Evolutionary conservation across 495 filamentous ascomycete genomes (phyloP), one percentile per base, ranked within the genome.

Genomic region (Ramalina intermedia): DNA sequence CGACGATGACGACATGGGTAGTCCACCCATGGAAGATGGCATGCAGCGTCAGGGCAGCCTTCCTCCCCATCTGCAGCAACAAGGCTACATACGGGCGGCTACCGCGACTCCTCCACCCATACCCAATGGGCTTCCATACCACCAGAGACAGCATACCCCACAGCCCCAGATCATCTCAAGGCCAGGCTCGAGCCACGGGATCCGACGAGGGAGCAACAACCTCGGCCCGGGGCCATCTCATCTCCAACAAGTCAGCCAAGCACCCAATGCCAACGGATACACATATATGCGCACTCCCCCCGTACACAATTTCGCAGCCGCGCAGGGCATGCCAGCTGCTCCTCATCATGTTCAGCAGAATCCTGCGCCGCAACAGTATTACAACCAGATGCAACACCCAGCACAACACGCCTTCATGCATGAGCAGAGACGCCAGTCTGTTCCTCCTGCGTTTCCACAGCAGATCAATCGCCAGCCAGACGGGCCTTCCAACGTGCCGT

Each of bases 21-120:
- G 72, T 23, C 74, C 82, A 9, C 82, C 79, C 6, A 80, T 71
- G 23, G 79, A 80, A 54, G 75, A 80, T 12, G 64, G 74, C 27
- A 69, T 72, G 53, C 63, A 72, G 64, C 53, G 76, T 71, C 61
- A 79, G 59, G 55, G 70, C 73, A 52, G 67, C 66, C 41, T 87
- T 47, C 81, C 81, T 47, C 80, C 80, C 40, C 85, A 86, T 60
- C 79, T 90, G 46, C 85, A 87, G 51, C 73, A 75, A 49, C 69
- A 82, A 27, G 70, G 73, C 27, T 88, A 85, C 57, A 79, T 96
- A 52, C 75, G 87, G 61, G 80, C 91, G 55, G 87, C 85, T 18
- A 85, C 88, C 17, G 93, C 88, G 41, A 81, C 80, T 4, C 95
- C 93, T 13, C 91, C 93, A 47, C 93, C 93, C 1, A 85, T 96